A percentile compares a stretch with the other conserved stretches of the same genome.
phyloP scores from a whole-genome alignment of 2,329 filamentous ascomycete species.

The Phialemoniopsis sp. region DNA sequence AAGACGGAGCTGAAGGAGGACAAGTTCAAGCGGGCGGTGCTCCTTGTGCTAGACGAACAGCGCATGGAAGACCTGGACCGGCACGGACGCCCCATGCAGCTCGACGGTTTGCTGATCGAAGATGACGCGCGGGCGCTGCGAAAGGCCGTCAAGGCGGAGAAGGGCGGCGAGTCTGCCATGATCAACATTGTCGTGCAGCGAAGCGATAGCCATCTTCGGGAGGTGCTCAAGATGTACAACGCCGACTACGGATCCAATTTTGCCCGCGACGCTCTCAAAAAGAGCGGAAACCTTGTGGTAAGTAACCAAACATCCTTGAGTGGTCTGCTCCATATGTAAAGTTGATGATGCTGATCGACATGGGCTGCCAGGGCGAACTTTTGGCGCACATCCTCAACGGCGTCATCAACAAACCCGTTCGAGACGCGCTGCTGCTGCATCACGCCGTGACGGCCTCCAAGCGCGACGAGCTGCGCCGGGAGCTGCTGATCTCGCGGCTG shows the following conservation, averaged over 20 bases:
- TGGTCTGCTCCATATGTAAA: background rate
- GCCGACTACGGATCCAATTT: constrained; percentile 73
- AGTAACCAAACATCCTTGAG: constrained; percentile 30
- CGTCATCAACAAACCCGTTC: constrained; percentile 90
- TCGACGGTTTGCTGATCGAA: constrained; percentile 58
- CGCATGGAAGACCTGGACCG: constrained; percentile 78
- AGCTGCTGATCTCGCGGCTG: constrained; percentile 82
- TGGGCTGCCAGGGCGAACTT: constrained; percentile 69
- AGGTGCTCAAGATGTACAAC: constrained; percentile 76
- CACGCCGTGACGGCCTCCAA: constrained; percentile 78
- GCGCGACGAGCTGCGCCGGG: constrained; percentile 69
- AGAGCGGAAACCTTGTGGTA: constrained; percentile 90
- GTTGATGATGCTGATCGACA: background rate
- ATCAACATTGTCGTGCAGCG: constrained; percentile 77
- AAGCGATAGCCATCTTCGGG: constrained; percentile 76
- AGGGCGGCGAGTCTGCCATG: constrained; percentile 85
- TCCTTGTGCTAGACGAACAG: constrained; percentile 77
- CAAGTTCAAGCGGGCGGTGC: constrained; percentile 87
- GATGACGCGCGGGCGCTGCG: constrained; percentile 72
- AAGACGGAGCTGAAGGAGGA: constrained; percentile 89
- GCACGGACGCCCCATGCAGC: constrained; percentile 49
- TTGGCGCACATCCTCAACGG: constrained; percentile 95
- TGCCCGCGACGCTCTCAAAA: constrained; percentile 78
- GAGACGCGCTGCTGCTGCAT: constrained; percentile 85
- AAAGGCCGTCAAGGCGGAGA: constrained; percentile 63